Percentiles rank a stretch among this genome's conserved stretches.
phyloP scores from a whole-genome alignment of 257 asterid species.

The Solanum appendiculatum region DNA sequence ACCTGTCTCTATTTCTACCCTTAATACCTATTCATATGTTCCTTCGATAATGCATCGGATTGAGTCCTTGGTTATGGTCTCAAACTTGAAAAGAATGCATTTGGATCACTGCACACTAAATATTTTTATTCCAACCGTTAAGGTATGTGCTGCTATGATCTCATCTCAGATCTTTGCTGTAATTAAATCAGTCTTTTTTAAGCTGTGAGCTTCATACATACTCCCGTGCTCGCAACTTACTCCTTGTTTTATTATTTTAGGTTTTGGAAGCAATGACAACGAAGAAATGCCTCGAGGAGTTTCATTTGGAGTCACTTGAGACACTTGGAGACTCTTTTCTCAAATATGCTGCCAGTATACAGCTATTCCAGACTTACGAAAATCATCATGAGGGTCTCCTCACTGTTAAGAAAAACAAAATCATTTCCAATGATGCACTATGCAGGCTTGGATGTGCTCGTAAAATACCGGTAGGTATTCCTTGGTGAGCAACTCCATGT shows the following conservation, averaged over 20 bases:
- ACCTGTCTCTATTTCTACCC: conserved; percentile 41
- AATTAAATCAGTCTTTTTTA: neutral
- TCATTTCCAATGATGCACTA: conserved; percentile 47
- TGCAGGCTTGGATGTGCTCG: conserved; percentile 64
- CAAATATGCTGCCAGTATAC: conserved; percentile 62
- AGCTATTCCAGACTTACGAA: conserved; percentile 48
- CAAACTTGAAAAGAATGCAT: conserved; percentile 42
- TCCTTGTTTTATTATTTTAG: conserved; percentile 14
- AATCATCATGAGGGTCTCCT: conserved; percentile 73
- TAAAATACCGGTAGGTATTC: conserved; percentile 50
- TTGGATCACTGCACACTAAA: conserved; percentile 32
- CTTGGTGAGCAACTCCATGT: neutral
- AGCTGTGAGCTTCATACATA: neutral
- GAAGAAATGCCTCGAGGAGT: conserved; percentile 56
- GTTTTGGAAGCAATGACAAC: conserved; percentile 84
- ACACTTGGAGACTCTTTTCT: conserved; percentile 85
- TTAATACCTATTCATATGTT: conserved; percentile 54
- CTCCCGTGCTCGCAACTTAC: neutral
- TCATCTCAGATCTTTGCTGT: neutral
- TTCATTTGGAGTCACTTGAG: conserved; percentile 79
- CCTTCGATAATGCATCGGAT: conserved; percentile 76
- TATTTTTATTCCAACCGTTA: conserved; percentile 36
- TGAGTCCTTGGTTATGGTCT: conserved; percentile 67
- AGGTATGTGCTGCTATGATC: conserved; percentile 21
- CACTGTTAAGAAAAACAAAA: conserved; percentile 33